Evolutionary conservation across 2,329 filamentous ascomycete genomes (phyloP).

Genomic region (Neofusicoccum sp.): DNA sequence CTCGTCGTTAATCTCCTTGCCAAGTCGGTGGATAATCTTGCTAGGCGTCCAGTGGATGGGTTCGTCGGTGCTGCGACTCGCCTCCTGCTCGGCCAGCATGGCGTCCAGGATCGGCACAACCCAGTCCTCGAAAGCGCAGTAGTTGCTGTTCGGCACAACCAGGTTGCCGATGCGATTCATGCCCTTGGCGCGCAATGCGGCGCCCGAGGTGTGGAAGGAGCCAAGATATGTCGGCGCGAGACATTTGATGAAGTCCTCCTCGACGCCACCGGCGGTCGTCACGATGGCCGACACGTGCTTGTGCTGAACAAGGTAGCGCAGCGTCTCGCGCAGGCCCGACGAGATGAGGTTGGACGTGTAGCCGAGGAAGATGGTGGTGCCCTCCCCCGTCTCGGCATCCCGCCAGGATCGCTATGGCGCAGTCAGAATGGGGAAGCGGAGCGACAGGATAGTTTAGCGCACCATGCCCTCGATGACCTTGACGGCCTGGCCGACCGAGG

Average conservation of each 20-base stretch:
- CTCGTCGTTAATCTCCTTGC: conserved; percentile 91
- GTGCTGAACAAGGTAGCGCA: conserved; percentile 91
- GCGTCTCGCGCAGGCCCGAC: conserved; percentile 84
- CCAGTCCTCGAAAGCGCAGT: conserved; percentile 98
- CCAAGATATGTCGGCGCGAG: conserved; percentile 91
- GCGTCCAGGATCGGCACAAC: conserved; percentile 89
- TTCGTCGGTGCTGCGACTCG: conserved; percentile 63
- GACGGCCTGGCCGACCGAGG: conserved; percentile 79
- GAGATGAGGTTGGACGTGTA: conserved; percentile 98
- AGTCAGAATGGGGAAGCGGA: neutral
- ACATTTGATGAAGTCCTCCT: conserved; percentile 99
- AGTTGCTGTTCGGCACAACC: conserved; percentile 93
- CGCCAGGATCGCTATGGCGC: conserved; percentile 66
- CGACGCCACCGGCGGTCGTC: conserved; percentile 90
- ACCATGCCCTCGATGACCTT: conserved; percentile 97
- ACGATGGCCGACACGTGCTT: conserved; percentile 90
- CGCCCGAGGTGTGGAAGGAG: conserved; percentile 75
- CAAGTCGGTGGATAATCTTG: conserved; percentile 84
- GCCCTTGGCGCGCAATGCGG: conserved; percentile 75
- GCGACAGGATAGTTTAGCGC: conserved; percentile 27
- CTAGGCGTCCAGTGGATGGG: conserved; percentile 89
- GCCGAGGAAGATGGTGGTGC: conserved; percentile 92
- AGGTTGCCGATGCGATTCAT: conserved; percentile 96
- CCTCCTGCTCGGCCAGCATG: conserved; percentile 93
- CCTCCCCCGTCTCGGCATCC: conserved; percentile 73